phyloP scores from a whole-genome alignment of 2,329 filamentous ascomycete genomes.

The Colletotrichum sp. region DNA sequence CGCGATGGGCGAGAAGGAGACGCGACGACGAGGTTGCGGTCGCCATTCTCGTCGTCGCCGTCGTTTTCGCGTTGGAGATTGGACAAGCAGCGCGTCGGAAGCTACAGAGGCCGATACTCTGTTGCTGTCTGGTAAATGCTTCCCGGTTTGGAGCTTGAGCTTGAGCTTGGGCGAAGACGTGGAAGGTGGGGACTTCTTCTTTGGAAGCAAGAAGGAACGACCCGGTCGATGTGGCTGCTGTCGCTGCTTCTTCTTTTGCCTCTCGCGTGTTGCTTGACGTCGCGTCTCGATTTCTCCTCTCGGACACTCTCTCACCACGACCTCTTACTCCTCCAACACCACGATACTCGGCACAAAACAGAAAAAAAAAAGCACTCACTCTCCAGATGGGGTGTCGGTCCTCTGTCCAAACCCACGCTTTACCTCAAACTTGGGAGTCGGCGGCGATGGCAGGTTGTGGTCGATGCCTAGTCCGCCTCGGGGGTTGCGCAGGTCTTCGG shows the following conservation, averaged over 20 bases:
- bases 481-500: slow-evolving; percentile 6
- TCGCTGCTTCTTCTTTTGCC: background rate
- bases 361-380: background rate
- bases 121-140: background rate
- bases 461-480: slow-evolving; percentile 6
- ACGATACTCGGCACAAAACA: background rate
- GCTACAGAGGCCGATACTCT: background rate
- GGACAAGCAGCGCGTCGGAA: background rate
- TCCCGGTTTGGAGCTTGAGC: background rate
- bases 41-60: background rate
- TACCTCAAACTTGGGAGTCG: background rate
- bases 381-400: background rate
- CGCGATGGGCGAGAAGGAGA: background rate
- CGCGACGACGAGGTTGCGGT: background rate
- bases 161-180: background rate
- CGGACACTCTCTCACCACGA: background rate
- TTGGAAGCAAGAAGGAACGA: background rate
- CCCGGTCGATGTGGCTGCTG: background rate
- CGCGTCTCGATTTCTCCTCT: background rate
- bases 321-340: background rate
- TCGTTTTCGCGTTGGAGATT: background rate
- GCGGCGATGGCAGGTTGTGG: background rate
- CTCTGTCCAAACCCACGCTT: background rate
- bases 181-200: background rate
- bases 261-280: background rate